These are phyloP conservation scores for Protostelium mycophagum DNA, from an alignment of 78 protist species.

Conservation along the genomic window DNA sequence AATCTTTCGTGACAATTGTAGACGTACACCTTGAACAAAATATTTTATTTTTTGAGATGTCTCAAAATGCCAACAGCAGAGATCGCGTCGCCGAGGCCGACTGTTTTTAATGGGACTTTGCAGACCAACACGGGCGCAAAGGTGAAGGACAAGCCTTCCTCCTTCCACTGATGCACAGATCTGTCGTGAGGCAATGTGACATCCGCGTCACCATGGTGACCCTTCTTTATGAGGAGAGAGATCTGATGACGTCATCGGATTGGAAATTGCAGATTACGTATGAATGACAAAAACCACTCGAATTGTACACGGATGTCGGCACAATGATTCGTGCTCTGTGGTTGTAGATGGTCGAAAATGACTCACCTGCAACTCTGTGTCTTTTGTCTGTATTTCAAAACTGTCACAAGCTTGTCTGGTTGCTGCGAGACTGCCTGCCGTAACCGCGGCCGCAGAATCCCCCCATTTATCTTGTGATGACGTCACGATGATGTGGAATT, in stretches of 20 bases:
- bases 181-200: neutral
- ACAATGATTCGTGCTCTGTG: neutral
- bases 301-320: too few species aligned
- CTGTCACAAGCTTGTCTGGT: conserved; percentile 41
- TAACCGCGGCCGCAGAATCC: conserved; percentile 16
- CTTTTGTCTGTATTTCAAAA: conserved; percentile 1
- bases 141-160: conserved; percentile 24
- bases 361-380: conserved; percentile 29
- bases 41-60: conserved; percentile 26
- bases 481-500: conserved; percentile 31
- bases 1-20: too few species aligned
- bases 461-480: conserved; percentile 6
- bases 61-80: conserved; percentile 46
- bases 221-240: neutral
- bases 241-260: neutral
- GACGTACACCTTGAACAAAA: too few species aligned
- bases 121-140: conserved; percentile 48
- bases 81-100: conserved; percentile 61
- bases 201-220: neutral
- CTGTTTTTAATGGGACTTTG: conserved; percentile 42
- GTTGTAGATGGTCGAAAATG: conserved; percentile 26
- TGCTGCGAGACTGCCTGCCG: conserved; percentile 47
- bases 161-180: conserved; percentile 39
- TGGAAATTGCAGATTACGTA: neutral
- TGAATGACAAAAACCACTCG: neutral